Conservation (phyloP, 176 grass and related monocot genomes). For the Triticum dicoccoides region DNA sequence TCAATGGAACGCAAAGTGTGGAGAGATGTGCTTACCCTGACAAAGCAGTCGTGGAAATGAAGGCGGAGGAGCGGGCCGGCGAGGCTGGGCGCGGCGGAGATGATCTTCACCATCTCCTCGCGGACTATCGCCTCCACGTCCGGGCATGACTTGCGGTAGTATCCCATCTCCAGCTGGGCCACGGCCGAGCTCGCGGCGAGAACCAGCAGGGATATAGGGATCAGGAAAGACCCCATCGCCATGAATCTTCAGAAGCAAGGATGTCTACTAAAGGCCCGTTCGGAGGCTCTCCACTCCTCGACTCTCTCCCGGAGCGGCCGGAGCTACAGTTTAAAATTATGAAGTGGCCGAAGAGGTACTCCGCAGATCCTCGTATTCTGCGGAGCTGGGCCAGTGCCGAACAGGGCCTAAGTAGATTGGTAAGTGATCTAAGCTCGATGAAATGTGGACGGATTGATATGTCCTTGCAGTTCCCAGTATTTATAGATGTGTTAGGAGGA, state of each 20-base stretch:
- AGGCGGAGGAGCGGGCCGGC: conserved; percentile 56
- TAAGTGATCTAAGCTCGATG: neutral
- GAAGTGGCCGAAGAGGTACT: no score
- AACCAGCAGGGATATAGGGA: neutral
- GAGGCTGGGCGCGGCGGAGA: conserved; percentile 40
- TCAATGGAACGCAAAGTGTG: neutral
- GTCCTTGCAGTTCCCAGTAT: neutral
- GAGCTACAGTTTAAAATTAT: no score
- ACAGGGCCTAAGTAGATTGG: no score
- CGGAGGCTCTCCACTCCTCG: no score
- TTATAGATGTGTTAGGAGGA: neutral
- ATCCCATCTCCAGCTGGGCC: conserved; percentile 50
- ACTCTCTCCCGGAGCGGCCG: no score
- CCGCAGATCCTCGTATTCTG: no score
- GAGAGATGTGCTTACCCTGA: conserved; percentile 31
- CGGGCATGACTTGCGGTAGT: conserved; percentile 68
- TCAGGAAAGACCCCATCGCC: neutral
- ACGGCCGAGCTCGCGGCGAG: conserved; percentile 6
- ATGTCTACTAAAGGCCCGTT: no score
- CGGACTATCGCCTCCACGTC: conserved; percentile 54
- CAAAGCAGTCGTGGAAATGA: conserved; percentile 86
- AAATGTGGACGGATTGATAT: neutral
- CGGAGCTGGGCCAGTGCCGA: no score
- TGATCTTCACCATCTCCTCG: conserved; percentile 55
- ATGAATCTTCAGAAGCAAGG: neutral